Evolutionary conservation across 495 filamentous ascomycete species (phyloP).

Genomic region (Podospora fimiseda): DNA sequence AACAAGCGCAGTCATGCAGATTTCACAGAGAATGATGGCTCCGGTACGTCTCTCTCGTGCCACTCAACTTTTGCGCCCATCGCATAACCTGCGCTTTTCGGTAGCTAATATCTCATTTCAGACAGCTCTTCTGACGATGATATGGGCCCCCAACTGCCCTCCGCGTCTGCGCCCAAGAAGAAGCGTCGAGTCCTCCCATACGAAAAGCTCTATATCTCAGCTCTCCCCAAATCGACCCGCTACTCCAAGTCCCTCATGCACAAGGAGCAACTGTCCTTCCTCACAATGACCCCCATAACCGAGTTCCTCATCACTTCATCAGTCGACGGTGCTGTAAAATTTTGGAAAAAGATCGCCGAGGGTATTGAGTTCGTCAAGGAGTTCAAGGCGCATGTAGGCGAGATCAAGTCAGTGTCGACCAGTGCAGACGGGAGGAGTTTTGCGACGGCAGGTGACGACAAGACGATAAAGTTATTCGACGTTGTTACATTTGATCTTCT

Average conservation of each 20-base stretch:
- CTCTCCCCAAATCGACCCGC: slow-evolving; percentile 71
- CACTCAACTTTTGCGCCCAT: background rate
- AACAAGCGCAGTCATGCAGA: slow-evolving; percentile 45
- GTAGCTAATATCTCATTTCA: slow-evolving; percentile 18
- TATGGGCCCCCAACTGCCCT: slow-evolving; percentile 82
- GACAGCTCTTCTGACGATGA: slow-evolving; percentile 86
- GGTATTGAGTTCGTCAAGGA: slow-evolving; percentile 98
- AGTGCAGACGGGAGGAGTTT: slow-evolving; percentile 91
- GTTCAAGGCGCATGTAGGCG: slow-evolving; percentile 82
- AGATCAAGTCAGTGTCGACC: slow-evolving; percentile 72
- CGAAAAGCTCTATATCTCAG: slow-evolving; percentile 89
- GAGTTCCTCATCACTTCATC: slow-evolving; percentile 95
- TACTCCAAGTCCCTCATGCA: slow-evolving; percentile 99
- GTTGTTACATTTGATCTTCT: slow-evolving; percentile 91
- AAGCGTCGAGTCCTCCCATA: slow-evolving; percentile 85
- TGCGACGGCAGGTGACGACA: slow-evolving; percentile 80
- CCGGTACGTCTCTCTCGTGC: slow-evolving; percentile 26
- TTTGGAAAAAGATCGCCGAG: slow-evolving; percentile 93
- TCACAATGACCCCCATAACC: slow-evolving; percentile 79
- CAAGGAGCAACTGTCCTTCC: slow-evolving; percentile 83
- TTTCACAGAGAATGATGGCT: slow-evolving; percentile 32
- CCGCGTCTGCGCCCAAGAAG: slow-evolving; percentile 67
- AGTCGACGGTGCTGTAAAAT: slow-evolving; percentile 90
- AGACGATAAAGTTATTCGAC: slow-evolving; percentile 92
- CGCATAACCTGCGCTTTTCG: background rate